Evolutionary conservation across 2,329 filamentous ascomycete genomes (phyloP), one percentile per base, ranked within the genome.

Genomic region (Ascosphaera pollenicola): DNA sequence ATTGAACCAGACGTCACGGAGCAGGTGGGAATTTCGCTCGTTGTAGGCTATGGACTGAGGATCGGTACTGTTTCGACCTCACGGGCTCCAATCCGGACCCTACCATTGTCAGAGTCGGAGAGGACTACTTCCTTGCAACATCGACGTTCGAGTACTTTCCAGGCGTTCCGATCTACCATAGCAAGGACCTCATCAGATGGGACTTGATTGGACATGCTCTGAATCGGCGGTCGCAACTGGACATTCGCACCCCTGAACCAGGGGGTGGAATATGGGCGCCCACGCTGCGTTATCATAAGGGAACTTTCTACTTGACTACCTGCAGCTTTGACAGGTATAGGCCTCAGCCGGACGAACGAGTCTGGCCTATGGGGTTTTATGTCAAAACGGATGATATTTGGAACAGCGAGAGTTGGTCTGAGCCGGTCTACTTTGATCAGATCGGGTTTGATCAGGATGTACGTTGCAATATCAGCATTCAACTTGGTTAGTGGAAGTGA

Each of bases 91-190:
- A 75, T 41, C 69, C 71, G 4, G 72, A 76, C 44, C 71, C 72
- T 0, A 72, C 69, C 1, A 61, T 70, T 31, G 45, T 68, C 8
- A 56, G 65, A 2, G 62, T 68, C 16, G 55, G 55, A 6, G 46
- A 58, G 34, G 63, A 67, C 46, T 75, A 66, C 49, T 75, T 68
- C 50, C 61, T 75, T 19, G 66, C 65, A 30, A 75, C 69, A 3
- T 75, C 70, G 0, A 70, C 68, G 0, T 75, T 76, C 41, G 70
- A 75, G 49, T 70, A 64, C 50, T 74, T 70, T 43, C 71, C 70
- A 0, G 69, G 69, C 3, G 64, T 65, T n/a, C 66, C 69, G 11
- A 69, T 76, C 41, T 73, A 75, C 46, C 62, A 69, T 18, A 70
- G 66, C 16, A 65, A 54, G 7, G 61, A 64, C 44, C 47, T 64